These are phyloP conservation scores for Dalbergia oliveri DNA, from an alignment of 306 rosid genomes.

Conservation along the genomic window DNA sequence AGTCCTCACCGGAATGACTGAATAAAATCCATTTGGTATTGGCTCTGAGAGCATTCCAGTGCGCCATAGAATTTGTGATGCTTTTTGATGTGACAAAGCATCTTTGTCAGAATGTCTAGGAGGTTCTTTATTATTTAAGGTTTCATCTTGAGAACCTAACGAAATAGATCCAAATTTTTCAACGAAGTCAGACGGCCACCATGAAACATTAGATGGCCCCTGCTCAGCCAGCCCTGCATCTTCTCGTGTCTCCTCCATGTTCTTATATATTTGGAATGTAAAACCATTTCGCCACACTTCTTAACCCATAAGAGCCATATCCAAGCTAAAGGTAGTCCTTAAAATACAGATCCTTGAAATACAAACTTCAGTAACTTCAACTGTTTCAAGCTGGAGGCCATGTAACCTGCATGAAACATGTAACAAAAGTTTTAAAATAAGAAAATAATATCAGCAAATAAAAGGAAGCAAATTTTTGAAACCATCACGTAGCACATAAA, in stretches of 20 bases:
- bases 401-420: slow-evolving; percentile 64
- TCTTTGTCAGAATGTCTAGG: slow-evolving; percentile 59
- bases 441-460: slow-evolving; percentile 4
- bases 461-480: slow-evolving; percentile 24
- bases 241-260: slow-evolving; percentile 95
- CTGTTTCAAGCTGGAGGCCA: slow-evolving; percentile 79
- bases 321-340: slow-evolving; percentile 55
- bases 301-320: slow-evolving; percentile 70
- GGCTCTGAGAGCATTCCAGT: slow-evolving; percentile 91
- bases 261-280: slow-evolving; percentile 66
- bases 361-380: slow-evolving; percentile 51
- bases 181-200: slow-evolving; percentile 95
- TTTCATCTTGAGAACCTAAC: slow-evolving; percentile 80
- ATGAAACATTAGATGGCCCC: slow-evolving; percentile 83
- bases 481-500: slow-evolving; percentile 22
- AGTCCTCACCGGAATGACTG: slow-evolving; percentile 81
- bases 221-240: slow-evolving; percentile 87
- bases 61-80: slow-evolving; percentile 92
- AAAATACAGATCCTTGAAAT: slow-evolving; percentile 50
- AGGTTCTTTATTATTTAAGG: slow-evolving; percentile 64
- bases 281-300: slow-evolving; percentile 85
- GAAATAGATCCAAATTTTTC: slow-evolving; percentile 90
- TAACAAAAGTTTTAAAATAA: slow-evolving; percentile 26
- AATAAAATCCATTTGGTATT: slow-evolving; percentile 96
- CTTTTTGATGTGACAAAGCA: slow-evolving; percentile 77